These are phyloP conservation scores for Globisporangium cederbergense DNA, from an alignment of 352 stramenopile genomes.

Conservation along the genomic window DNA sequence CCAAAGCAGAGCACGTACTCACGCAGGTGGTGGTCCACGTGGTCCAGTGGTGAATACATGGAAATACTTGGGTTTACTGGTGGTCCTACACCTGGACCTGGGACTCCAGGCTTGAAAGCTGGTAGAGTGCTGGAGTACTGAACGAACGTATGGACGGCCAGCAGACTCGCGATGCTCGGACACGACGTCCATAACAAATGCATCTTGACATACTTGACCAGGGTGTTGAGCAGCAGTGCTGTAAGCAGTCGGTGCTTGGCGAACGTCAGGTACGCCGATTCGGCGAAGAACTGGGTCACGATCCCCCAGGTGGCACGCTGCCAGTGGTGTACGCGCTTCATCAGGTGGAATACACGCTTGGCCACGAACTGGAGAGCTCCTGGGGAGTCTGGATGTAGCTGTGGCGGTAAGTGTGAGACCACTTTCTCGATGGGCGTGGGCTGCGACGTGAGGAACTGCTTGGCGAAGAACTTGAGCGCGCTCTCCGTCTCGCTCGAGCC, in stretches of 20 bases:
- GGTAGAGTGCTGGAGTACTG: conserved; percentile 19
- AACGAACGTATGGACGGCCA: conserved; percentile 42
- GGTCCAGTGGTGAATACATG: conserved; percentile 30
- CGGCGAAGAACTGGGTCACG: conserved; percentile 36
- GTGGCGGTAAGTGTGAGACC: conserved; percentile 21
- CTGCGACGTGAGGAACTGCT: conserved; percentile 37
- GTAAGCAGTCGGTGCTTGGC: conserved; percentile 55
- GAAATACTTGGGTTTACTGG: background rate
- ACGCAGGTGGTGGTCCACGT: conserved; percentile 33
- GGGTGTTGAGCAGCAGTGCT: conserved; percentile 41
- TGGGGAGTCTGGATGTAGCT: conserved; percentile 7
- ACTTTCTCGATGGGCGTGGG: conserved; percentile 23
- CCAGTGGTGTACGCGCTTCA: conserved; percentile 66
- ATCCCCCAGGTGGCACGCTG: conserved; percentile 50
- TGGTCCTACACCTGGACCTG: background rate
- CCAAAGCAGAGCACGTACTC: conserved; percentile 64
- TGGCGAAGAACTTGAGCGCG: conserved; percentile 31
- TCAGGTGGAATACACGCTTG: conserved; percentile 42
- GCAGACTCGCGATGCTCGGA: conserved; percentile 32
- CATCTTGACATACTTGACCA: conserved; percentile 58
- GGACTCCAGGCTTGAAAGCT: background rate
- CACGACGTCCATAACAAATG: conserved; percentile 61
- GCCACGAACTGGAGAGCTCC: conserved; percentile 25
- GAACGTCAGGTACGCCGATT: conserved; percentile 34
- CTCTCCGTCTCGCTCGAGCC: conserved; percentile 10